These are phyloP conservation scores for Atkinsonella hypoxylon DNA, from an alignment of 2,329 filamentous ascomycete species.

Conservation along the genomic window DNA sequence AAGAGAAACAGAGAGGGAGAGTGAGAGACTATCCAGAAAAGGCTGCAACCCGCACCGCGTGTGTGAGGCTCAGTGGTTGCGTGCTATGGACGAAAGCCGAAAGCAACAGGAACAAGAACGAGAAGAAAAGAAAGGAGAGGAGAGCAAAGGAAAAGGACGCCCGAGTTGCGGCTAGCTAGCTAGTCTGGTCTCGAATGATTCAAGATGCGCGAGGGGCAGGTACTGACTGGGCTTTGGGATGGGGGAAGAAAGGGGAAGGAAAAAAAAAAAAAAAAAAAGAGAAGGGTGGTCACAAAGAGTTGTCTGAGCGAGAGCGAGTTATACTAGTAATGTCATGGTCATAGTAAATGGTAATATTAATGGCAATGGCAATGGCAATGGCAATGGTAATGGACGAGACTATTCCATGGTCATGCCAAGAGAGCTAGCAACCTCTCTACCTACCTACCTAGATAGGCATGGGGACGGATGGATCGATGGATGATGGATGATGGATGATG, in stretches of 20 bases:
- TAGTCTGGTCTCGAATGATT: background rate
- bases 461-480: too few species aligned
- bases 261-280: background rate
- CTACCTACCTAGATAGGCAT: too few species aligned
- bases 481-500: too few species aligned
- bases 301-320: too few species aligned
- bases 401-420: too few species aligned
- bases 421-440: too few species aligned
- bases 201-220: background rate
- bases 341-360: background rate
- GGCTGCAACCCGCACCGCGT: background rate
- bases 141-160: background rate
- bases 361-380: background rate
- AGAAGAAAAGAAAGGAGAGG: background rate
- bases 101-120: constrained; percentile 1
- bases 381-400: background rate
- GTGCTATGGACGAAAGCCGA: background rate
- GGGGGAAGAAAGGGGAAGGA: background rate
- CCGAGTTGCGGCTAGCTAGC: background rate
- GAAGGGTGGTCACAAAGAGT: background rate
- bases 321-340: too few species aligned
- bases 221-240: background rate
- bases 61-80: background rate
- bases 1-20: too few species aligned
- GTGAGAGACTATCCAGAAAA: background rate